Conservation (phyloP, 805 yeast species). For the Barnettozyma vustinii region DNA sequence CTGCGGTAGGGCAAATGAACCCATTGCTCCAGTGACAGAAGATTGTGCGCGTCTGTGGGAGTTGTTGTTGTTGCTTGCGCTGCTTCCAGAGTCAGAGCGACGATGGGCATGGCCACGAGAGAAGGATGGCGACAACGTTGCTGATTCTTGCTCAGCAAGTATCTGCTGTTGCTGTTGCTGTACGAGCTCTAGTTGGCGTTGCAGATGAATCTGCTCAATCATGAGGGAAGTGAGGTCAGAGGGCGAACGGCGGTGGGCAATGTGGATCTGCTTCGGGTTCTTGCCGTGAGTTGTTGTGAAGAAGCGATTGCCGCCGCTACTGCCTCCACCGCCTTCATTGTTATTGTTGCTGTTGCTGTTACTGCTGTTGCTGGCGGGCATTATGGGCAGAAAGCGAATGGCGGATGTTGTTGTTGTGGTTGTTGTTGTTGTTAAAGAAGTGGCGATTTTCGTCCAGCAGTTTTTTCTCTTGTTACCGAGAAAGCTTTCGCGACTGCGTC, state of each 20-base stretch:
- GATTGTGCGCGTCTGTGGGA: conserved; percentile 48
- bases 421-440: not conserved
- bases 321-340: not conserved
- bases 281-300: conserved; percentile 35
- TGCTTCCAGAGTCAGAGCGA: conserved; percentile 6
- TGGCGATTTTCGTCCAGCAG: not conserved
- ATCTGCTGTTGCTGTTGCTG: conserved; percentile 91
- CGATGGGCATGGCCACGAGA: conserved; percentile 7
- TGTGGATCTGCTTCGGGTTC: conserved; percentile 64
- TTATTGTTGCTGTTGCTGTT: conserved; percentile 12
- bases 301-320: conserved; percentile 5
- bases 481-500: not conserved
- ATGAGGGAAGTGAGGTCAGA: conserved; percentile 87
- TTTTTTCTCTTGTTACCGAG: not conserved
- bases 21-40: conserved; percentile 31
- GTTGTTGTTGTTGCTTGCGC: conserved; percentile 6
- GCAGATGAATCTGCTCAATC: conserved; percentile 84
- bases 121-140: conserved; percentile 3
- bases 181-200: conserved; percentile 86
- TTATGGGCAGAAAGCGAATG: not conserved
- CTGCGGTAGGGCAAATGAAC: conserved; percentile 22
- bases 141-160: conserved; percentile 54
- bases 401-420: not conserved
- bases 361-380: not conserved
- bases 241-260: conserved; percentile 97